phyloP scores from a whole-genome alignment of 179 eudicot species.

The Silene noctiflora region DNA sequence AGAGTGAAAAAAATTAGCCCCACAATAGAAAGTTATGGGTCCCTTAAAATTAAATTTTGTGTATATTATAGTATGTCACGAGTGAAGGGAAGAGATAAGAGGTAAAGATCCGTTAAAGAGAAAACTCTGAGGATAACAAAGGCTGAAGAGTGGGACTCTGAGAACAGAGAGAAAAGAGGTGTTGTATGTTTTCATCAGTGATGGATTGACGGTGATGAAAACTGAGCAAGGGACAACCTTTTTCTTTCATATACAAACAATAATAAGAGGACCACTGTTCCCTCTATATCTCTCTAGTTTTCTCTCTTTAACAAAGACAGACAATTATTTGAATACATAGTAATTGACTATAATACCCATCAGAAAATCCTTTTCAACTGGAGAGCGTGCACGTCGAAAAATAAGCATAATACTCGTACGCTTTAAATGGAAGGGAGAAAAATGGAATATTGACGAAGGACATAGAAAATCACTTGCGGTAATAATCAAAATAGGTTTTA shows the following conservation, averaged over 20 bases:
- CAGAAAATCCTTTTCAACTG: slow-evolving; percentile 16
- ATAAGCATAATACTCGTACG: not conserved
- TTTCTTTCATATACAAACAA: slow-evolving; percentile 35
- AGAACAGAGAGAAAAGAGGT: slow-evolving; percentile 24
- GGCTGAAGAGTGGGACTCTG: slow-evolving; percentile 29
- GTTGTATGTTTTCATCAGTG: slow-evolving; percentile 28
- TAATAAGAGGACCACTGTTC: slow-evolving; percentile 31
- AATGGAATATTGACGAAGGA: not conserved
- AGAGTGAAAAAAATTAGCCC: slow-evolving; percentile 30
- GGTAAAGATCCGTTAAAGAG: slow-evolving; percentile 26
- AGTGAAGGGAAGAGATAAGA: slow-evolving; percentile 32
- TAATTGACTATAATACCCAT: slow-evolving; percentile 32
- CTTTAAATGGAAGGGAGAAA: not conserved
- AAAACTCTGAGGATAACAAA: slow-evolving; percentile 32
- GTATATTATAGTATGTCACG: slow-evolving; percentile 33
- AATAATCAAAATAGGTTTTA: not conserved
- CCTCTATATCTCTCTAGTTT: slow-evolving; percentile 18
- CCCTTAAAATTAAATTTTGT: slow-evolving; percentile 9
- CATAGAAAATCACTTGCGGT: not conserved
- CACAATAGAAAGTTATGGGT: slow-evolving; percentile 23
- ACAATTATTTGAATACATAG: slow-evolving; percentile 28
- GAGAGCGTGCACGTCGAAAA: slow-evolving; percentile 11
- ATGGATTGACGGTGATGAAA: slow-evolving; percentile 31
- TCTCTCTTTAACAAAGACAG: slow-evolving; percentile 18
- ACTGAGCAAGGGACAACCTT: slow-evolving; percentile 44